Conservation (phyloP, 1,284 basidiomycete genomes). For the Naganishia albida region DNA sequence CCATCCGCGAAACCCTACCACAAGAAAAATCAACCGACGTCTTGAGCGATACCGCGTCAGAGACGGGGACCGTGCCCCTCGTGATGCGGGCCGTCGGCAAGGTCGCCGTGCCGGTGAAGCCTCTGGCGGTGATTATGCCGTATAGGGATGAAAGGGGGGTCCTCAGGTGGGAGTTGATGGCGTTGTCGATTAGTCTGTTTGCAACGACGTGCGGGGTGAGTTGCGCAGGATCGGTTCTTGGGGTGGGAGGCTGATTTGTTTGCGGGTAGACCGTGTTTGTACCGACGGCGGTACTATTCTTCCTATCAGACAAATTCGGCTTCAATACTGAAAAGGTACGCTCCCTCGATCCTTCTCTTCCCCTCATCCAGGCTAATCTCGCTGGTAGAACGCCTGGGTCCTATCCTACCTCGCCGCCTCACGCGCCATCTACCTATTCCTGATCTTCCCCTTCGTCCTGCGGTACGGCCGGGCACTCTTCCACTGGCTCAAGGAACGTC, state of each 20-base stretch:
- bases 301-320: slow-evolving; percentile 44
- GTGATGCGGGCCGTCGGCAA: slow-evolving; percentile 29
- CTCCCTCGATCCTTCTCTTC: background rate
- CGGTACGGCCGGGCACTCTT: slow-evolving; percentile 38
- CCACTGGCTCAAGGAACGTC: slow-evolving; percentile 36
- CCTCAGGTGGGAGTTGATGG: slow-evolving; percentile 39
- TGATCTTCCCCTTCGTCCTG: slow-evolving; percentile 44
- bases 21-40: background rate
- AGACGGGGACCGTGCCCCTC: slow-evolving; percentile 23
- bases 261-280: slow-evolving; percentile 44
- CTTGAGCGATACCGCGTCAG: slow-evolving; percentile 2
- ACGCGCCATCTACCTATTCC: slow-evolving; percentile 40
- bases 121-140: slow-evolving; percentile 40
- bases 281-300: slow-evolving; percentile 43
- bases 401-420: slow-evolving; percentile 44
- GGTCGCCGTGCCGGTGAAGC: slow-evolving; percentile 38
- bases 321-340: slow-evolving; percentile 42
- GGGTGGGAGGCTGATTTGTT: background rate
- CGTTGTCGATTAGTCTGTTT: slow-evolving; percentile 41
- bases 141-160: slow-evolving; percentile 37
- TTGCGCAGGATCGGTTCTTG: background rate
- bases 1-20: slow-evolving; percentile 40
- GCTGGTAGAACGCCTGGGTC: slow-evolving; percentile 43
- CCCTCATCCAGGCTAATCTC: background rate
- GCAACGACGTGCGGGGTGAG: slow-evolving; percentile 40